phyloP scores from a whole-genome alignment of 2,329 filamentous ascomycete genomes.

The Colletotrichum somersetense region DNA sequence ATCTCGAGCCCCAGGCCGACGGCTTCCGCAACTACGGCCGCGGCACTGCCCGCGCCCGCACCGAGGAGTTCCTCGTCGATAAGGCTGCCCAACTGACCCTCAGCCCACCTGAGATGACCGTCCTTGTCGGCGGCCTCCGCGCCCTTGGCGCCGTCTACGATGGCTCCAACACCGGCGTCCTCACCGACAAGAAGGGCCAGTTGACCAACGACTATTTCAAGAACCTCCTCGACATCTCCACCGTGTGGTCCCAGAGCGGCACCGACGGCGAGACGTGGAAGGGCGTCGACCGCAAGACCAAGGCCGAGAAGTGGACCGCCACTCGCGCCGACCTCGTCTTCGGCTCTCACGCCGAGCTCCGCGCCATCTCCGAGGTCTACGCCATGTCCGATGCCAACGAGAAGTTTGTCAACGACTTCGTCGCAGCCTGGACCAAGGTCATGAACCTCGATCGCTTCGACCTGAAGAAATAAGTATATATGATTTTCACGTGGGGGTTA shows the following conservation, averaged over 20 bases:
- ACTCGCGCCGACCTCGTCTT: conserved; percentile 79
- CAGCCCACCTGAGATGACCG: conserved; percentile 77
- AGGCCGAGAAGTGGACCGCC: conserved; percentile 75
- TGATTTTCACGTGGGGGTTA: not conserved
- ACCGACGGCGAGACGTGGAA: conserved; percentile 69
- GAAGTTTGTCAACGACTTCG: conserved; percentile 80
- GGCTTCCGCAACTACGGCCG: conserved; percentile 85
- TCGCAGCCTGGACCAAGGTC: conserved; percentile 79
- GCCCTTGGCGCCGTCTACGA: conserved; percentile 78
- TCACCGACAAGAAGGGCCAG: conserved; percentile 75
- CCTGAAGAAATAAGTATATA: conserved; percentile 47
- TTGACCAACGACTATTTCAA: conserved; percentile 87
- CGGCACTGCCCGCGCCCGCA: conserved; percentile 69
- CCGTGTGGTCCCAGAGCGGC: conserved; percentile 66
- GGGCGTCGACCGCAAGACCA: conserved; percentile 75
- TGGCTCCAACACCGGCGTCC: conserved; percentile 74
- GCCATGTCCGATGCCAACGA: conserved; percentile 69
- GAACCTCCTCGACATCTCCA: conserved; percentile 78
- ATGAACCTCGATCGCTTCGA: conserved; percentile 83
- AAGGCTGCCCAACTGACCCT: conserved; percentile 78
- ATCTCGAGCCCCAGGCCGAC: conserved; percentile 77
- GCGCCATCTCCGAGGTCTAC: conserved; percentile 79
- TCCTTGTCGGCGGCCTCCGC: conserved; percentile 79
- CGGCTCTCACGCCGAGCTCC: conserved; percentile 79
- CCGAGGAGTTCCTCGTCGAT: conserved; percentile 80